phyloP scores from a whole-genome alignment of 2,329 filamentous ascomycete genomes.

The Cercospora janseana region DNA sequence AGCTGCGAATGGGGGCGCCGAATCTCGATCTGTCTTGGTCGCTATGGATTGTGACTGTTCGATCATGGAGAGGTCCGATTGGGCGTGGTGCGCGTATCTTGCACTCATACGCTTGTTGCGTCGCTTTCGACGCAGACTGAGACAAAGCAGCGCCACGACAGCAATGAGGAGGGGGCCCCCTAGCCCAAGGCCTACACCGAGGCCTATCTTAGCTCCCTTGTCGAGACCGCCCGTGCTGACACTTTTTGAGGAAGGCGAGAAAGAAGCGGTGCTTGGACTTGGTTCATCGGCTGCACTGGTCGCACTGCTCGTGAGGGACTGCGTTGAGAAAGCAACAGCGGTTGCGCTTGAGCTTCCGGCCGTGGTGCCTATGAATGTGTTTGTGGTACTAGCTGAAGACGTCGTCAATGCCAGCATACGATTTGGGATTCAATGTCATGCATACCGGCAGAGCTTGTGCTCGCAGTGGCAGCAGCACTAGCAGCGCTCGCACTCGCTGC shows the following conservation, averaged over 20 bases:
- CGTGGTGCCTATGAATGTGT: too few relatives aligned
- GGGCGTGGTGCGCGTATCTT: slow-evolving; percentile 18
- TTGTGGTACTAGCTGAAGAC: too few relatives aligned
- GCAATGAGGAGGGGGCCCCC: slow-evolving; percentile 19
- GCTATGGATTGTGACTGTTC: slow-evolving; percentile 16
- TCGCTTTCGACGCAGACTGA: slow-evolving; percentile 15
- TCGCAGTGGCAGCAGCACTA: too few relatives aligned
- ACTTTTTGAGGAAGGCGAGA: not conserved
- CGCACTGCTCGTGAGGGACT: too few relatives aligned
- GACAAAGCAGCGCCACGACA: slow-evolving; percentile 13
- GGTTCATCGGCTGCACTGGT: too few relatives aligned
- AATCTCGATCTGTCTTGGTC: slow-evolving; percentile 1
- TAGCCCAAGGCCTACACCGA: slow-evolving; percentile 22
- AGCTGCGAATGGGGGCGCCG: not conserved
- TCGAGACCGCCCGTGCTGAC: slow-evolving; percentile 9
- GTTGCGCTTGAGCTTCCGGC: too few relatives aligned
- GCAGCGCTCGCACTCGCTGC: not conserved
- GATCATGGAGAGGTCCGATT: slow-evolving; percentile 24
- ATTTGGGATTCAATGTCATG: not conserved
- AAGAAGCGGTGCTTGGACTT: not conserved
- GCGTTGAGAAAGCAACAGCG: too few relatives aligned
- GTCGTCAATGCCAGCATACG: too few relatives aligned
- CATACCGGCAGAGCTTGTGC: too few relatives aligned
- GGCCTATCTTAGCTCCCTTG: slow-evolving; percentile 21
- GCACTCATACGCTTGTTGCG: slow-evolving; percentile 5